phyloP scores from a whole-genome alignment of 2,329 filamentous ascomycete species.

The Talaromyces funiculosus region DNA sequence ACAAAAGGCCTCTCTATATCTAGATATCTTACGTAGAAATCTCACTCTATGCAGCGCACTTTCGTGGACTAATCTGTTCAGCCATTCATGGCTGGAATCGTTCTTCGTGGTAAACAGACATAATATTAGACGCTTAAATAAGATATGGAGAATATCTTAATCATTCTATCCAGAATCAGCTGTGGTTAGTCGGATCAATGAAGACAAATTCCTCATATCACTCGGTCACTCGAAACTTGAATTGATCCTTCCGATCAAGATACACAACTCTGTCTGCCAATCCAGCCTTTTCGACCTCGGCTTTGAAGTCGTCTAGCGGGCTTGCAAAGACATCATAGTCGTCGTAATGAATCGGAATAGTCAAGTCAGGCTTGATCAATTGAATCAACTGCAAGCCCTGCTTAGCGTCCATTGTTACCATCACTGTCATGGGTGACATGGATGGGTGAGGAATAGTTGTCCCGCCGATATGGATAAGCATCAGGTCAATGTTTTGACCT shows the following conservation, averaged over 20 bases:
- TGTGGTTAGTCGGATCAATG: neutral
- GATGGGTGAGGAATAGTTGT: conserved; percentile 59
- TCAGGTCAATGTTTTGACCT: conserved; percentile 55
- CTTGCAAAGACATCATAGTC: conserved; percentile 60
- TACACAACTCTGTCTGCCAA: conserved; percentile 53
- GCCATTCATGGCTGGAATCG: too few species aligned
- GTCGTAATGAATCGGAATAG: conserved; percentile 60
- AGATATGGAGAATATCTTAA: too few species aligned
- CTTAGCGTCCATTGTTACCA: conserved; percentile 64
- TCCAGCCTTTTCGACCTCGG: conserved; percentile 49
- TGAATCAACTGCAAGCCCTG: conserved; percentile 57
- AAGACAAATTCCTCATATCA: neutral
- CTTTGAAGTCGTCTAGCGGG: conserved; percentile 56
- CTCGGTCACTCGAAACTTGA: conserved; percentile 39
- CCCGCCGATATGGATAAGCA: conserved; percentile 62
- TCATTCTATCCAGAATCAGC: too few species aligned
- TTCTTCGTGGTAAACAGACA: too few species aligned
- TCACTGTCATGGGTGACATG: conserved; percentile 58
- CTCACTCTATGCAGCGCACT: too few species aligned
- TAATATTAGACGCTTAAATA: too few species aligned
- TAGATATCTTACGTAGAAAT: too few species aligned
- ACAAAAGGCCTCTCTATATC: too few species aligned
- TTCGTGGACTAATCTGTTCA: too few species aligned
- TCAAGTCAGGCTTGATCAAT: conserved; percentile 56
- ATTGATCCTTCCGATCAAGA: conserved; percentile 55